Evolutionary conservation across 2,329 filamentous ascomycete genomes (phyloP), one percentile per base, ranked within the genome.

Genomic region (Pestalotiopsis sp.): DNA sequence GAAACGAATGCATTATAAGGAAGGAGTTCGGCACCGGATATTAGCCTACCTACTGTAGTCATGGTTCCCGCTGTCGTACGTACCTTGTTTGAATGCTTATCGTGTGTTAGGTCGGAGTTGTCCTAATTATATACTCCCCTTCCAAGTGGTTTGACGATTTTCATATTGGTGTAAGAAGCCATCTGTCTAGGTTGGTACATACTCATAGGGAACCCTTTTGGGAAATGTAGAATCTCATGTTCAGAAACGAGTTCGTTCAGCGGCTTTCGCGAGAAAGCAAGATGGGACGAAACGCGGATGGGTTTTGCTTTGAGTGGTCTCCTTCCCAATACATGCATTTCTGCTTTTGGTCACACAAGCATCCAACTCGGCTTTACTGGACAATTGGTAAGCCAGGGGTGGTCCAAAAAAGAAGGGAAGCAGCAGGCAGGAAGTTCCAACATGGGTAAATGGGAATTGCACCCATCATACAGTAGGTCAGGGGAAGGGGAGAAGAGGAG

Each of bases 281-380:
- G 27, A 38, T 23, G 20, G 60, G 14, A 52, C 12, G 41, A 11
- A 23, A 23, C 17, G 23, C 20, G 62, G 41, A 65, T 36, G 41
- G 38, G 62, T 65, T 65, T 65, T 65, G 27, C 3, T 49, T 49
- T 65, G 27, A 65, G 62, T 65, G n/a, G 45, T 31, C 62, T 65
- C 62, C 62, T 65, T 45, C 62, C 62, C 62, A 52, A 65, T 65
- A 14, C 62, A 65, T 65, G 25, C 38, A 23, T 20, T n/a, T 52
- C 17, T 52, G 14, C 45, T 52, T 52, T 9, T 36, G 31, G 31
- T 36, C 45, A 23, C 45, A 52, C 17, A 20, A 52, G 20, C 17
- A 52, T n/a, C 45, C 45, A n/a, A 52, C 17, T 52, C 45, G 45
- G 45, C 45, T 52, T 52, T 52, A 52, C 45, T 52, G 17, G 36